Evolutionary conservation across 345 rosid species (phyloP).

Genomic region (Eucalyptus dawsonii): DNA sequence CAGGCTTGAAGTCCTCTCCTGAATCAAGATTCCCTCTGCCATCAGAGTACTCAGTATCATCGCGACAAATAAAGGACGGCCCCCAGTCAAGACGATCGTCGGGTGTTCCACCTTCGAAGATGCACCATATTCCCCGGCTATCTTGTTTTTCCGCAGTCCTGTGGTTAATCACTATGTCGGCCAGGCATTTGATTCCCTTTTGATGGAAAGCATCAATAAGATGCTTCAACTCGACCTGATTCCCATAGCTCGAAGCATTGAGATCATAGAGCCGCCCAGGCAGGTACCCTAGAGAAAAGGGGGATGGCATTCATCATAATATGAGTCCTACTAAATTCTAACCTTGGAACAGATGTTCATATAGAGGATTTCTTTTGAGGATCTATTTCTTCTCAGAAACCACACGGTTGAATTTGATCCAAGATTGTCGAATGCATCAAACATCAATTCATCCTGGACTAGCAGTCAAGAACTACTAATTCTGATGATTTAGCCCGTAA

Average conservation of each 20-base stretch:
- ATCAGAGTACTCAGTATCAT: constrained; percentile 31
- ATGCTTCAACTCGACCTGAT: constrained; percentile 34
- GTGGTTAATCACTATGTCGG: constrained; percentile 84
- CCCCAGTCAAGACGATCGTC: constrained; percentile 86
- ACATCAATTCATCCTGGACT: background rate
- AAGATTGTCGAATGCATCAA: background rate
- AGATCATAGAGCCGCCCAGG: constrained; percentile 88
- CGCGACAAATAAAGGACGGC: constrained; percentile 52
- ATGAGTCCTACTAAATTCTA: background rate
- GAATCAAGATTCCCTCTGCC: constrained; percentile 71
- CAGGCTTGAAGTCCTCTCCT: constrained; percentile 26
- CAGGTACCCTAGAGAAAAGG: constrained; percentile 45
- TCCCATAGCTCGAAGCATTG: constrained; percentile 59
- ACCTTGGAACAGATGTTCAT: background rate
- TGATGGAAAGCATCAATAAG: constrained; percentile 32
- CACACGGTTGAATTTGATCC: background rate
- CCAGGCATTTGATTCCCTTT: constrained; percentile 62
- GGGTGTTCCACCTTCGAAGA: constrained; percentile 76
- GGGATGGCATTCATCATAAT: background rate
- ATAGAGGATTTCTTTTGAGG: background rate
- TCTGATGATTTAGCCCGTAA: background rate
- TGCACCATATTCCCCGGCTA: constrained; percentile 46
- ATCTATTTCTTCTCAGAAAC: background rate
- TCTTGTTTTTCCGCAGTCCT: constrained; percentile 75
- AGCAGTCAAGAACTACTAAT: background rate